phyloP scores from a whole-genome alignment of 345 rosid genomes.

The Brassica carinata region DNA sequence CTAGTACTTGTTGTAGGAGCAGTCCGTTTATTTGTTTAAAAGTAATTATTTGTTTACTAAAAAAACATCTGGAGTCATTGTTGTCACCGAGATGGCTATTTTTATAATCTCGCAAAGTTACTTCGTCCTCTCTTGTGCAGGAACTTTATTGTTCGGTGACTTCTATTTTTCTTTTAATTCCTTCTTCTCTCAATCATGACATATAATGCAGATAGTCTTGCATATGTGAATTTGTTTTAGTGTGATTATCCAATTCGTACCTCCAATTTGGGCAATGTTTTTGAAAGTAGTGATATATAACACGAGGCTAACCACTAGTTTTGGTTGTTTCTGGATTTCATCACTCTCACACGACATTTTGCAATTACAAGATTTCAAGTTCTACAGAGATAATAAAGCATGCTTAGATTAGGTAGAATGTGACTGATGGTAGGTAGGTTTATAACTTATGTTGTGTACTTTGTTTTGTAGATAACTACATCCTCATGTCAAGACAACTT shows the following conservation, averaged over 20 bases:
- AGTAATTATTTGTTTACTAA: too few relatives aligned
- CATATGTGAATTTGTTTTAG: background rate
- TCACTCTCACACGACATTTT: background rate
- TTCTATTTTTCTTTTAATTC: background rate
- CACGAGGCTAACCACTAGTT: too few relatives aligned
- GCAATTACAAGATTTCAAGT: background rate
- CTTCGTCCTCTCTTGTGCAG: background rate
- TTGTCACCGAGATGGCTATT: background rate
- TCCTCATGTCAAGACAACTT: background rate
- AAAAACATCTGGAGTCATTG: background rate
- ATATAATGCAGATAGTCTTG: background rate
- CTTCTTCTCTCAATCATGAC: background rate
- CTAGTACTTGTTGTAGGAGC: background rate
- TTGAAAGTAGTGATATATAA: too few relatives aligned
- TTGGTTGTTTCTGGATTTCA: background rate
- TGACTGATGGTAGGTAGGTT: conserved; percentile 2
- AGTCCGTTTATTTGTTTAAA: too few relatives aligned
- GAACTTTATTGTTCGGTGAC: background rate
- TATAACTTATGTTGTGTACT: background rate
- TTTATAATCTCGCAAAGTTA: background rate
- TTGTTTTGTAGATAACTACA: background rate
- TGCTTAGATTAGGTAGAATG: background rate
- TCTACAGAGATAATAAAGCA: background rate
- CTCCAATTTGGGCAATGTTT: background rate
- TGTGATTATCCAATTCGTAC: background rate